These are phyloP conservation scores for Leccinum aurantiacum DNA, from an alignment of 768 basidiomycete genomes.

Conservation along the genomic window DNA sequence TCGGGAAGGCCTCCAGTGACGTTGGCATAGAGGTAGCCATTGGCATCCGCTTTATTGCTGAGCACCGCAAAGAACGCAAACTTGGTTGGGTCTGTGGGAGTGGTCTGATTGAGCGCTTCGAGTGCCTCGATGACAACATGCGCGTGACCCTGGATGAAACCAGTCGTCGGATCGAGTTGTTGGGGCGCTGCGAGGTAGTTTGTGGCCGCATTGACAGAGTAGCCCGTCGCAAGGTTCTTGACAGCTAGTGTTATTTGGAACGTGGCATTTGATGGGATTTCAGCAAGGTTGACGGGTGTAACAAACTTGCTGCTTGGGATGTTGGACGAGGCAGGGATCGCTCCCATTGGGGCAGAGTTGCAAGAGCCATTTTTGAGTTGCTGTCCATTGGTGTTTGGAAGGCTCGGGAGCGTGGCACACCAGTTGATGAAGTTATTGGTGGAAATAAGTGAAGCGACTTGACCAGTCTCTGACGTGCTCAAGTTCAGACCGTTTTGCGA, in stretches of 20 bases:
- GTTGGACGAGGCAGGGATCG: slow-evolving; percentile 47
- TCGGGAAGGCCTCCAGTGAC: slow-evolving; percentile 54
- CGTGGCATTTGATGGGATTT: slow-evolving; percentile 42
- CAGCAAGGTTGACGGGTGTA: slow-evolving; percentile 44
- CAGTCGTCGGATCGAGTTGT: slow-evolving; percentile 42
- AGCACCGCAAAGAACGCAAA: slow-evolving; percentile 64
- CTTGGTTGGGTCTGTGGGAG: slow-evolving; percentile 45
- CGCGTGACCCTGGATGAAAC: slow-evolving; percentile 58
- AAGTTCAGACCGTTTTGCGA: slow-evolving; percentile 46
- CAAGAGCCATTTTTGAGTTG: slow-evolving; percentile 54
- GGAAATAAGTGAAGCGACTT: slow-evolving; percentile 60
- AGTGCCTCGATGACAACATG: slow-evolving; percentile 63
- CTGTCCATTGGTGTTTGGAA: slow-evolving; percentile 62
- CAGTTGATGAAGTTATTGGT: slow-evolving; percentile 75
- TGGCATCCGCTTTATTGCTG: slow-evolving; percentile 41
- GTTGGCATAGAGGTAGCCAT: slow-evolving; percentile 45
- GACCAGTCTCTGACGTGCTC: slow-evolving; percentile 37
- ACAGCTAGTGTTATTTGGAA: slow-evolving; percentile 57
- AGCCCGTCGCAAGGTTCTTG: slow-evolving; percentile 47
- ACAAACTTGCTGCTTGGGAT: slow-evolving; percentile 58
- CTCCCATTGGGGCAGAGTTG: slow-evolving; percentile 62
- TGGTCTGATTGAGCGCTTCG: slow-evolving; percentile 46
- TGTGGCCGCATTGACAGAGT: slow-evolving; percentile 52
- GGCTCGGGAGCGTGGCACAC: slow-evolving; percentile 46
- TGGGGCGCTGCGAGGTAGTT: slow-evolving; percentile 61